Evolutionary conservation across 208 protist genomes (phyloP).

Genomic region (Herpetomonas tarakana): DNA sequence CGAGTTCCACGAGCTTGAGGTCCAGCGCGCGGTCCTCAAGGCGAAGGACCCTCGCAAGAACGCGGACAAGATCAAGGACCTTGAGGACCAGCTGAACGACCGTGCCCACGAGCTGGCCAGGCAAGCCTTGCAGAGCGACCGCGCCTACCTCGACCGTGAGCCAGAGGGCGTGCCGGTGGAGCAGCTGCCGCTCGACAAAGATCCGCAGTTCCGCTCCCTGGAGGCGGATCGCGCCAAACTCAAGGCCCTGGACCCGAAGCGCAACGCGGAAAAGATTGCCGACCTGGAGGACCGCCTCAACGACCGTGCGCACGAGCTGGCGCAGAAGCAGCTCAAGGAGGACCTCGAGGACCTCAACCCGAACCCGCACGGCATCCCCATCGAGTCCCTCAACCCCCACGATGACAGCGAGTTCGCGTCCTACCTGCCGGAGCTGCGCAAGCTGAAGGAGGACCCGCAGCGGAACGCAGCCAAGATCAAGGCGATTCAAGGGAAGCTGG

Average conservation of each 20-base stretch:
- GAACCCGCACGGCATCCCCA: slow-evolving; percentile 13
- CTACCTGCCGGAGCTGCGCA: slow-evolving; percentile 10
- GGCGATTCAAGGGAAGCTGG: slow-evolving; percentile 46
- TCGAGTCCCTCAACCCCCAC: slow-evolving; percentile 19
- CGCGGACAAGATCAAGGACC: slow-evolving; percentile 16
- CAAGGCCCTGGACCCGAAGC: slow-evolving; percentile 35
- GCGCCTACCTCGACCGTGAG: slow-evolving; percentile 51
- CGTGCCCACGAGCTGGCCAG: slow-evolving; percentile 40
- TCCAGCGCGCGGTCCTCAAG: slow-evolving; percentile 45
- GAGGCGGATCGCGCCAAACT: slow-evolving; percentile 46
- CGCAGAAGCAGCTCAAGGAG: slow-evolving; percentile 11
- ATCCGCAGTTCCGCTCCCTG: slow-evolving; percentile 50
- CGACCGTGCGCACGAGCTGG: slow-evolving; percentile 22
- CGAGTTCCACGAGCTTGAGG: slow-evolving; percentile 69
- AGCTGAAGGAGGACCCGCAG: slow-evolving; percentile 46
- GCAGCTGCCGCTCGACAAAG: slow-evolving; percentile 55
- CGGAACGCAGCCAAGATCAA: slow-evolving; percentile 44
- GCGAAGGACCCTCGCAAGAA: slow-evolving; percentile 18
- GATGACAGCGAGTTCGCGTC: slow-evolving; percentile 13
- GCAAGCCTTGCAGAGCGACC: slow-evolving; percentile 38
- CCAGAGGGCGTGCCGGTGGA: slow-evolving; percentile 62
- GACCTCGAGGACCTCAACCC: slow-evolving; percentile 17
- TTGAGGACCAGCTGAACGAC: slow-evolving; percentile 26
- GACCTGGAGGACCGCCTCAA: slow-evolving; percentile 29
- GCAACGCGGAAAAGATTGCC: slow-evolving; percentile 28